phyloP scores from a whole-genome alignment of 257 asterid genomes.

The Hygrophila difformis region DNA sequence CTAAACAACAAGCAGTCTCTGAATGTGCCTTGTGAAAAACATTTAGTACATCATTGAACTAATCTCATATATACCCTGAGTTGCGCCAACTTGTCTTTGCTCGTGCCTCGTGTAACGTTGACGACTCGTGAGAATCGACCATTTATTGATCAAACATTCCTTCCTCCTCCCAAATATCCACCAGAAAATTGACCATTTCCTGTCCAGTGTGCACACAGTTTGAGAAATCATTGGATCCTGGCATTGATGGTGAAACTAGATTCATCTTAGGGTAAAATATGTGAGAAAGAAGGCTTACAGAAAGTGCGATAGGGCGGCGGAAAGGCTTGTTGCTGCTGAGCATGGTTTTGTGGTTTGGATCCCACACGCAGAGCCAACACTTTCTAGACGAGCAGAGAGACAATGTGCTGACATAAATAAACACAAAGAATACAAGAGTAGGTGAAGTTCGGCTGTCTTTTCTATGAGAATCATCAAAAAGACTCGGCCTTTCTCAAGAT shows the following conservation, averaged over 20 bases:
- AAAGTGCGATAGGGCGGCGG: slow-evolving; percentile 43
- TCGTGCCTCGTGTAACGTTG: too few relatives aligned
- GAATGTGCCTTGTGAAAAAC: too few relatives aligned
- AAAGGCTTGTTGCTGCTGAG: slow-evolving; percentile 54
- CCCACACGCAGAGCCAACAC: slow-evolving; percentile 47
- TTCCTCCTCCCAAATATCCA: slow-evolving; percentile 46
- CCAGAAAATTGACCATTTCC: slow-evolving; percentile 54
- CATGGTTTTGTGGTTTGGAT: slow-evolving; percentile 48
- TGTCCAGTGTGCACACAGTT: slow-evolving; percentile 13
- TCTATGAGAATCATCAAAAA: not conserved
- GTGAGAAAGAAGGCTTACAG: slow-evolving; percentile 26
- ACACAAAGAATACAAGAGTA: not conserved
- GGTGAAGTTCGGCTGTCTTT: not conserved
- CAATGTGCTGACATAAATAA: too few relatives aligned
- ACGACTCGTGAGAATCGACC: too few relatives aligned
- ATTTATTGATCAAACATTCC: slow-evolving; percentile 39
- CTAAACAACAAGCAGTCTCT: too few relatives aligned
- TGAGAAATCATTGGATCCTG: slow-evolving; percentile 7
- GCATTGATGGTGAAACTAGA: not conserved
- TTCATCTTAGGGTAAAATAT: not conserved
- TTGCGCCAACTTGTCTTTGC: too few relatives aligned
- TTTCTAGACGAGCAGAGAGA: slow-evolving; percentile 13
- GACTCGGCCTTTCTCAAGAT: not conserved
- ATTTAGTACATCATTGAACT: too few relatives aligned
- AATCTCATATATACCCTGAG: too few relatives aligned